Base-by-base conservation (phyloP, 345 rosid genomes). In the Cardamine occulta region DNA sequence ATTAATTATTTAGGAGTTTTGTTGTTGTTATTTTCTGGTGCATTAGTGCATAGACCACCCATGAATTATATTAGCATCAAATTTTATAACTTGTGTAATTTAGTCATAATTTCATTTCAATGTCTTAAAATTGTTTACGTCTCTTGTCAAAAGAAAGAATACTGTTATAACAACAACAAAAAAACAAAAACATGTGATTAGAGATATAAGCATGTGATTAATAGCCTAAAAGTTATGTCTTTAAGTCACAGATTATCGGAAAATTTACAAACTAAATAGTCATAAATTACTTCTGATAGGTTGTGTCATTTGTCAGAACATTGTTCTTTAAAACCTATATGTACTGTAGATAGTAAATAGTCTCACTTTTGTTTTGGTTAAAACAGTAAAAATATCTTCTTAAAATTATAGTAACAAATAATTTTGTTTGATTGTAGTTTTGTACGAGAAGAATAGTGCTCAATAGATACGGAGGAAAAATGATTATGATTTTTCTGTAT, bases 281-380 rank as follows among this genome's bases (percentile, higher is more conserved):
- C 44, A 37, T 37, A 37, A 35, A 60, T 11, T 11, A 60, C 37
- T 61, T 21, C 8, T 24, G 21, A 44, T 42, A 7, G 34, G 32
- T 62, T 40, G 52, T 24, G 11, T 61, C 17, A 39, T 26, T 26
- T 44, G 54, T 23, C 54, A 63, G 23, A 63, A n/a, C 7, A 35
- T 15, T 63, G 66, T 61, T 61, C 32, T 37, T 13, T 13, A 19
- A 37, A 44, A 63, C 23, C 24, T 44, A 39, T 39, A 40, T 23
- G 26, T 23, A 63, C 23, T 2, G 53, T 26, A 21, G 39, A 63
- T 11, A 66, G 18, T 31, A 66, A 66, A 66, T 18, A 48, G 18
- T 63, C 17, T 14, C 7, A n/a, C 5, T 14, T 59, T 60, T 63
- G 52, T 63, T 58, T 60, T 32, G 31, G 58, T 51, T 19, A 51